A percentile compares a stretch with the other conserved stretches of the same genome.
Conservation (phyloP, 1,284 basidiomycete species). For the Kwoniella shivajii region DNA sequence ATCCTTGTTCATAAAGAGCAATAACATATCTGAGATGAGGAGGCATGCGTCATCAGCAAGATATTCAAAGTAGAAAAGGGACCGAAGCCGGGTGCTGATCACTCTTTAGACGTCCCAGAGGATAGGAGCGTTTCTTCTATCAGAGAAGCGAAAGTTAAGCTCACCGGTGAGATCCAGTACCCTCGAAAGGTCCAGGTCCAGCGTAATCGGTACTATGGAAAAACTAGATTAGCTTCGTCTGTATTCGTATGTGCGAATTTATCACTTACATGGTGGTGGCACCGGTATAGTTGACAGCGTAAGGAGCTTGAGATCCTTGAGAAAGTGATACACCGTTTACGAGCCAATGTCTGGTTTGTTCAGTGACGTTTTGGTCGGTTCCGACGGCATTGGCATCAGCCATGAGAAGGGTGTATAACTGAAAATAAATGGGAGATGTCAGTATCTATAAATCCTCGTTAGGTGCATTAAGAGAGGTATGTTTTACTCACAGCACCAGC, state of each 20-base stretch:
- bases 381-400: slow-evolving; percentile 69
- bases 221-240: not conserved
- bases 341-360: slow-evolving; percentile 73
- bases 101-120: too few species aligned
- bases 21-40: slow-evolving; percentile 64
- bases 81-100: too few species aligned
- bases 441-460: too few species aligned
- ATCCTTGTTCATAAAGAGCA: slow-evolving; percentile 65
- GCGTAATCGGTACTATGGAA: slow-evolving; percentile 63
- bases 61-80: not conserved
- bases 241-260: not conserved
- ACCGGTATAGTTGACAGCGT: slow-evolving; percentile 58
- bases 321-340: slow-evolving; percentile 65
- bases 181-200: slow-evolving; percentile 68
- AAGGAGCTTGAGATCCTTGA: slow-evolving; percentile 46
- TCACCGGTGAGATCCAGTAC: slow-evolving; percentile 67
- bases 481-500: slow-evolving; percentile 16
- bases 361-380: slow-evolving; percentile 55
- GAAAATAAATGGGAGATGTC: not conserved
- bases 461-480: not conserved
- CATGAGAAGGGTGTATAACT: slow-evolving; percentile 61
- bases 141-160: too few species aligned
- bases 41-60: not conserved
- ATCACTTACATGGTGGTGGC: slow-evolving; percentile 58
- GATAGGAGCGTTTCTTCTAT: too few species aligned